Conservation (phyloP, 805 yeast species). For the Blastobotrys peoriensis region DNA sequence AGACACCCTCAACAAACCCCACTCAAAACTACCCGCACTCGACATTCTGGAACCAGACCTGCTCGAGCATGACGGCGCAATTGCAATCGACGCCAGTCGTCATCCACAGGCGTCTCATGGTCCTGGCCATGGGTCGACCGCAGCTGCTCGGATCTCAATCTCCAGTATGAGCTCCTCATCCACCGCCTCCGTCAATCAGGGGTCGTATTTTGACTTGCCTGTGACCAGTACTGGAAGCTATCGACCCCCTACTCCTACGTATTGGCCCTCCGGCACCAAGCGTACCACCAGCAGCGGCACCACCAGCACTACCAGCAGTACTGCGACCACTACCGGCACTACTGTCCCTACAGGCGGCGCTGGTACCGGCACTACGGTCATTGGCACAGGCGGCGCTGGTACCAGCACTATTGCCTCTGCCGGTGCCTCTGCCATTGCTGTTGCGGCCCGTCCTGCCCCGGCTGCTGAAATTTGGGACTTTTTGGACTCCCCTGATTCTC, state of each 20-base stretch:
- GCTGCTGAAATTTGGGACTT: no score
- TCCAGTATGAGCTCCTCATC: neutral
- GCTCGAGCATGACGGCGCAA: neutral
- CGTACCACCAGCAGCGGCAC: neutral
- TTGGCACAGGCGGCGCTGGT: no score
- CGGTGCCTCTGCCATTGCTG: no score
- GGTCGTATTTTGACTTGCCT: neutral
- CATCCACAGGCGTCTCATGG: no score
- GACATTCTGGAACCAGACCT: neutral
- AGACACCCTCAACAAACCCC: conserved; percentile 15
- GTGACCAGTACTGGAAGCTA: neutral
- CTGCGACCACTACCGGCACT: no score
- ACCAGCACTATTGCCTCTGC: no score
- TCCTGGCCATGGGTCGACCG: neutral
- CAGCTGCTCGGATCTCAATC: neutral
- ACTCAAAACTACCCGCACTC: neutral
- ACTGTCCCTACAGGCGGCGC: no score
- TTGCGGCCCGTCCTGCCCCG: no score
- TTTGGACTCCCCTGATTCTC: no score
- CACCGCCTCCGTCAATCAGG: neutral
- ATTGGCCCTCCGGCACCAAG: no score
- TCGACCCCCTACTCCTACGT: no score
- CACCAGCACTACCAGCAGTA: neutral
- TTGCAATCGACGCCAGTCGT: neutral
- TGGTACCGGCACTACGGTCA: no score